Evolutionary conservation across 2,329 filamentous ascomycete genomes (phyloP).

Genomic region (Trematosphaeria pertusa): DNA sequence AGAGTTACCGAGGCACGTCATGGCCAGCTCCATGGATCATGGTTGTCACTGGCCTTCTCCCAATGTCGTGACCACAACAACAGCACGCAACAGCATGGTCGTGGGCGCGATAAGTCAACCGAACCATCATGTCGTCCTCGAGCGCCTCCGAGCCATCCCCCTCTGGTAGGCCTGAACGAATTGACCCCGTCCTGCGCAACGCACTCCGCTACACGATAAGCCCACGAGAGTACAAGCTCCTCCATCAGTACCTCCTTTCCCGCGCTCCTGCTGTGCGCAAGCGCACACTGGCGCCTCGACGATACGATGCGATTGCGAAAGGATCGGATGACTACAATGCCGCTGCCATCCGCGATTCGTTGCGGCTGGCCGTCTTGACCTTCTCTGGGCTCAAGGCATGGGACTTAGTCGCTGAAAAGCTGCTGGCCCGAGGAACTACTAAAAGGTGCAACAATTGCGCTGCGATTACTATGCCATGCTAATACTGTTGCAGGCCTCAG

Average conservation of each 20-base stretch:
- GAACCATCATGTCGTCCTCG: slow-evolving; percentile 42
- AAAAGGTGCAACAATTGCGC: slow-evolving; percentile 31
- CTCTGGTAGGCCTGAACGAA: slow-evolving; percentile 32
- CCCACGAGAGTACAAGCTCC: slow-evolving; percentile 81
- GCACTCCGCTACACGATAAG: slow-evolving; percentile 84
- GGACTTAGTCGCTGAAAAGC: slow-evolving; percentile 49
- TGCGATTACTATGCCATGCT: slow-evolving; percentile 1
- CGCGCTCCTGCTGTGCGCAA: slow-evolving; percentile 68
- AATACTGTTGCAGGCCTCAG: slow-evolving; percentile 36
- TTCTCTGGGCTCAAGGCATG: slow-evolving; percentile 56
- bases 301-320: slow-evolving; percentile 59
- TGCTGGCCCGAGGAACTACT: slow-evolving; percentile 43
- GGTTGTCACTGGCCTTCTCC: slow-evolving; percentile 7
- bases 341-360: slow-evolving; percentile 53
- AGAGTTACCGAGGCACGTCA: slow-evolving; percentile 15
- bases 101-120: not conserved
- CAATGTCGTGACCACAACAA: slow-evolving; percentile 11
- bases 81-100: slow-evolving; percentile 10
- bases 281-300: slow-evolving; percentile 57
- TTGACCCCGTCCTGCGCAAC: slow-evolving; percentile 81
- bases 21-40: slow-evolving; percentile 8
- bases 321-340: slow-evolving; percentile 57
- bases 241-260: slow-evolving; percentile 84
- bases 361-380: slow-evolving; percentile 53
- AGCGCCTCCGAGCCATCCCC: slow-evolving; percentile 36